These are phyloP conservation scores for Solanum paucissectum DNA, from an alignment of 257 asterid genomes.

Conservation along the genomic window DNA sequence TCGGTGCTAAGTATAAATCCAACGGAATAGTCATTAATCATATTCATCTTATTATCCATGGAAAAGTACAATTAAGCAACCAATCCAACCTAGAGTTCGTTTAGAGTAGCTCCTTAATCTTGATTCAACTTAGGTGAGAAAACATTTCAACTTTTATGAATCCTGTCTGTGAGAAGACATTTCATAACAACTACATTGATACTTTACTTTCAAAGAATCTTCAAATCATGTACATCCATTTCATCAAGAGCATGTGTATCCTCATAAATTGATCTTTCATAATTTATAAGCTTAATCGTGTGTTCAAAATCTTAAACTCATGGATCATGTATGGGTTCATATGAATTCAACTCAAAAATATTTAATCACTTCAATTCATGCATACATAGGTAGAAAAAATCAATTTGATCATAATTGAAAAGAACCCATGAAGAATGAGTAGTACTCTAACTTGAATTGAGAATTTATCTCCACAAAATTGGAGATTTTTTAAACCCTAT, in stretches of 20 bases:
- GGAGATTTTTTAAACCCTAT: not conserved
- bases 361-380: not conserved
- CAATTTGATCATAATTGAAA: not conserved
- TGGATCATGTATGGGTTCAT: not conserved
- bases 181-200: not conserved
- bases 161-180: not conserved
- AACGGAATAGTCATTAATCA: not conserved
- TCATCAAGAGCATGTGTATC: not conserved
- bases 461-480: not conserved
- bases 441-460: not conserved
- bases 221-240: not conserved
- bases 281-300: not conserved
- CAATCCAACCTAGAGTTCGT: not conserved
- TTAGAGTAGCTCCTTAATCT: not conserved
- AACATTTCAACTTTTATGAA: too few relatives aligned
- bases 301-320: not conserved
- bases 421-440: not conserved
- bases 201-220: not conserved
- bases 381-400: not conserved
- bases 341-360: too few relatives aligned
- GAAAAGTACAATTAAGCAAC: not conserved
- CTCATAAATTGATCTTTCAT: not conserved
- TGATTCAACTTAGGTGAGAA: not conserved
- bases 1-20: not conserved
- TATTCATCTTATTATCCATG: too few relatives aligned